Evolutionary conservation across 768 basidiomycete species (phyloP).

Genomic region (Scleroderma bovista): DNA sequence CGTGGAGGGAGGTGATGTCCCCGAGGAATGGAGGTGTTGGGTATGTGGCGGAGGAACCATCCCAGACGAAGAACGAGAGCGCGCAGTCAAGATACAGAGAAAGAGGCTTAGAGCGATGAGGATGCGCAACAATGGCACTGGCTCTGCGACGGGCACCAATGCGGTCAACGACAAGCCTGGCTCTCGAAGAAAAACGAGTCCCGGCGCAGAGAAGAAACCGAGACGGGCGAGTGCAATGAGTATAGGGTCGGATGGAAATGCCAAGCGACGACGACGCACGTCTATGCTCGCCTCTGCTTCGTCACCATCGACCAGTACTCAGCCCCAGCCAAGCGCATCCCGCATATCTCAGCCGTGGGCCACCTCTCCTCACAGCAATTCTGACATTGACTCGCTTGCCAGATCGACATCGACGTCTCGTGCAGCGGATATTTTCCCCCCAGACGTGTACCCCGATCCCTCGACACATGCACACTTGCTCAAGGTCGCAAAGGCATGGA

Average conservation of each 20-base stretch:
- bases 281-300: slow-evolving; percentile 27
- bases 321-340: slow-evolving; percentile 5
- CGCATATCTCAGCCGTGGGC: slow-evolving; percentile 8
- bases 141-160: slow-evolving; percentile 15
- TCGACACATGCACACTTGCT: slow-evolving; percentile 45
- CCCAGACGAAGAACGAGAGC: slow-evolving; percentile 40
- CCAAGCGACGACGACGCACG: slow-evolving; percentile 35
- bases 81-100: slow-evolving; percentile 42
- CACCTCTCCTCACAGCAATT: slow-evolving; percentile 6
- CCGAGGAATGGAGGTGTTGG: slow-evolving; percentile 78
- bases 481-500: slow-evolving; percentile 59
- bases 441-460: slow-evolving; percentile 24
- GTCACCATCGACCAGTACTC: slow-evolving; percentile 6
- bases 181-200: slow-evolving; percentile 32
- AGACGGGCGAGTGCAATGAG: slow-evolving; percentile 30
- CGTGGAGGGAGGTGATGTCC: slow-evolving; percentile 45
- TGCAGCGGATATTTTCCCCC: slow-evolving; percentile 37
- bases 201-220: slow-evolving; percentile 35
- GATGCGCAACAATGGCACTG: slow-evolving; percentile 18
- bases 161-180: slow-evolving; percentile 18
- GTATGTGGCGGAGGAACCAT: slow-evolving; percentile 44
- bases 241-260: slow-evolving; percentile 29
- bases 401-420: slow-evolving; percentile 16
- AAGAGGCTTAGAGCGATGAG: slow-evolving; percentile 32
- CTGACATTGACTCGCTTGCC: no score